A percentile compares a stretch with the other conserved stretches of the same genome.
These are phyloP conservation scores for Coniophora puteana DNA, from an alignment of 1,284 basidiomycete species.

Conservation along the genomic window DNA sequence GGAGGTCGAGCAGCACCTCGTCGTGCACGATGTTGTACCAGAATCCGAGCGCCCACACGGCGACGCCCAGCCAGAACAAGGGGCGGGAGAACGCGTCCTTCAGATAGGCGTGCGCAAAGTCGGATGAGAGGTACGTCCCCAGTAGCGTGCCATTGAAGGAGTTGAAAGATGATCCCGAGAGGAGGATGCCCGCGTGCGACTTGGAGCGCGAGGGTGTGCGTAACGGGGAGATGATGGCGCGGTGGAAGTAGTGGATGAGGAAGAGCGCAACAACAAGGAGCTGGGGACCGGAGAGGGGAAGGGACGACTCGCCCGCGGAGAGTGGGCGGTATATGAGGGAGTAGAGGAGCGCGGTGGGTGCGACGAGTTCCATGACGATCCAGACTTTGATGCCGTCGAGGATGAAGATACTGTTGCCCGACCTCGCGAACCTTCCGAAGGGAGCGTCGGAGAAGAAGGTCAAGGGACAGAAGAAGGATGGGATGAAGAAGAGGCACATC, in stretches of 20 bases:
- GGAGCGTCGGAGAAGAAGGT: slow-evolving; percentile 57
- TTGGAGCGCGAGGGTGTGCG: slow-evolving; percentile 80
- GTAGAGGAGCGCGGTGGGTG: slow-evolving; percentile 57
- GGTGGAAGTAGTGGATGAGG: slow-evolving; percentile 80
- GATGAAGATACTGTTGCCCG: slow-evolving; percentile 40
- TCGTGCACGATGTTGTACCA: slow-evolving; percentile 84
- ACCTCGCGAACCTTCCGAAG: slow-evolving; percentile 72
- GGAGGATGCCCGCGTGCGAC: slow-evolving; percentile 65
- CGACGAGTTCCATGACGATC: slow-evolving; percentile 83
- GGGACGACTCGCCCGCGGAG: slow-evolving; percentile 23
- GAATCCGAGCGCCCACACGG: slow-evolving; percentile 69
- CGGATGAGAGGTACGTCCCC: slow-evolving; percentile 65
- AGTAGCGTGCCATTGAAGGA: slow-evolving; percentile 68
- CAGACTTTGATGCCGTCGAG: slow-evolving; percentile 68
- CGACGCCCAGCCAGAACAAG: slow-evolving; percentile 61
- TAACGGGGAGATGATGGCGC: slow-evolving; percentile 79
- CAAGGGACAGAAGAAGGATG: slow-evolving; percentile 18
- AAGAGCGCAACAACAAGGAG: slow-evolving; percentile 59
- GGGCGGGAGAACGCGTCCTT: slow-evolving; percentile 30
- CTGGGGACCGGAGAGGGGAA: slow-evolving; percentile 37
- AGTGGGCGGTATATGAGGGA: slow-evolving; percentile 48
- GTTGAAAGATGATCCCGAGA: slow-evolving; percentile 67
- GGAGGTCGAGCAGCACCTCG: slow-evolving; percentile 81
- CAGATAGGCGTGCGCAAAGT: slow-evolving; percentile 41
- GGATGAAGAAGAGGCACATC: slow-evolving; percentile 23